Percentiles rank a stretch among this genome's conserved stretches.
Conservation (phyloP, 2,329 filamentous ascomycete genomes). For the Herpotrichia juniperi region DNA sequence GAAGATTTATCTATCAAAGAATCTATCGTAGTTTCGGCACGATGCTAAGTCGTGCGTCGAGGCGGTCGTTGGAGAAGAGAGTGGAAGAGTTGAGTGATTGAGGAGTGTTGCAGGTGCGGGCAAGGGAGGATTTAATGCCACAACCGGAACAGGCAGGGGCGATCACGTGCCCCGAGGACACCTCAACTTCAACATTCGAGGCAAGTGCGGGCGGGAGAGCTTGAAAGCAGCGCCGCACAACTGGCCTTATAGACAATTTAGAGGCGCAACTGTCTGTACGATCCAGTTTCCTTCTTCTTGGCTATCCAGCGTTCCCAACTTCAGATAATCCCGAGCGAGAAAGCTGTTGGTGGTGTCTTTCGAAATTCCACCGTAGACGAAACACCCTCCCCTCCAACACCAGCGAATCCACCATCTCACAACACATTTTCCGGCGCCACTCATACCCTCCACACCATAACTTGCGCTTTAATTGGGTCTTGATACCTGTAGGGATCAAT, state of each 20-base stretch:
- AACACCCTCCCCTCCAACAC: slow-evolving; percentile 2
- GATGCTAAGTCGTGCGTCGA: background rate
- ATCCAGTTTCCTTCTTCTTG: background rate
- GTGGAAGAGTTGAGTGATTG: background rate
- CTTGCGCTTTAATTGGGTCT: background rate
- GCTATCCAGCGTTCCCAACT: background rate
- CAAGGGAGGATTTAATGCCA: background rate
- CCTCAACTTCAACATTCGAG: background rate
- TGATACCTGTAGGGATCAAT: background rate
- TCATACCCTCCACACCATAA: background rate
- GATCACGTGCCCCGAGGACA: background rate
- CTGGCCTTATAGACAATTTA: background rate
- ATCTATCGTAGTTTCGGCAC: background rate
- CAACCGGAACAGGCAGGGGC: background rate
- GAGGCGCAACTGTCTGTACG: background rate
- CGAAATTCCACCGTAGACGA: background rate
- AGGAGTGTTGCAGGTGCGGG: background rate
- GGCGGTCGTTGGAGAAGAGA: background rate
- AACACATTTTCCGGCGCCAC: background rate
- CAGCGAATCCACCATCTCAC: background rate
- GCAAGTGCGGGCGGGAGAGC: slow-evolving; percentile 3
- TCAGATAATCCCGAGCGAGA: background rate
- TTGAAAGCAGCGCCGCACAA: background rate
- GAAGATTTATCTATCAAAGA: background rate
- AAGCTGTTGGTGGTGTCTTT: background rate